Evolutionary conservation across 2,329 filamentous ascomycete genomes (phyloP).

Genomic region (Colletotrichum lindemuthianum): DNA sequence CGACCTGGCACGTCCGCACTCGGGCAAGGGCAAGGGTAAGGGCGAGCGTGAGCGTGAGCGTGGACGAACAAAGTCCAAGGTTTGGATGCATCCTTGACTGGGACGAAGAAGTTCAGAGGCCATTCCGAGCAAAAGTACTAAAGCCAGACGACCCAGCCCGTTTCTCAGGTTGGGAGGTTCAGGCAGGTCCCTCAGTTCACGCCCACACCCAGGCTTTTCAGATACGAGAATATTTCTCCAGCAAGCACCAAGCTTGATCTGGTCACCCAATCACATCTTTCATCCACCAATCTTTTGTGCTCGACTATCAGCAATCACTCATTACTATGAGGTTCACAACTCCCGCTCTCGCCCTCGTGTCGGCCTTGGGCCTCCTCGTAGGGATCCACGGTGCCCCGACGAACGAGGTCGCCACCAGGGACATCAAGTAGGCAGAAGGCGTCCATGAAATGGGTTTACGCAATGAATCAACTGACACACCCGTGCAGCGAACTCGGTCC

Average conservation of each 20-base stretch:
- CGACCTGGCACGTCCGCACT: background rate
- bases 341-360: conserved; percentile 24
- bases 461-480: background rate
- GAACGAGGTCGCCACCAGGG: background rate
- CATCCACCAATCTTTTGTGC: background rate
- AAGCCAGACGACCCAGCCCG: conserved; percentile 9
- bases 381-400: conserved; percentile 33
- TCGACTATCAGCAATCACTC: background rate
- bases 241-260: conserved; percentile 17
- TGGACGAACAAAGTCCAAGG: conserved; percentile 14
- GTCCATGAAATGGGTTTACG: background rate
- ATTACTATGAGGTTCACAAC: conserved; percentile 26
- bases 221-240: conserved; percentile 7
- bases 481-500: conserved; percentile 1
- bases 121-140: conserved; percentile 16
- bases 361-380: conserved; percentile 20
- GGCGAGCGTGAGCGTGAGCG: background rate
- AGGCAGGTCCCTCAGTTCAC: conserved; percentile 31
- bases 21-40: background rate
- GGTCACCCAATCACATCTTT: conserved; percentile 2
- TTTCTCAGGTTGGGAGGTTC: accelerated
- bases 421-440: conserved; percentile 1
- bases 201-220: conserved; percentile 21
- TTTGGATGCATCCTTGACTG: conserved; percentile 28
- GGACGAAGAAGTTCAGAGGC: background rate